Conservation (phyloP, 441 rosid genomes). For the Melastoma candidum region DNA sequence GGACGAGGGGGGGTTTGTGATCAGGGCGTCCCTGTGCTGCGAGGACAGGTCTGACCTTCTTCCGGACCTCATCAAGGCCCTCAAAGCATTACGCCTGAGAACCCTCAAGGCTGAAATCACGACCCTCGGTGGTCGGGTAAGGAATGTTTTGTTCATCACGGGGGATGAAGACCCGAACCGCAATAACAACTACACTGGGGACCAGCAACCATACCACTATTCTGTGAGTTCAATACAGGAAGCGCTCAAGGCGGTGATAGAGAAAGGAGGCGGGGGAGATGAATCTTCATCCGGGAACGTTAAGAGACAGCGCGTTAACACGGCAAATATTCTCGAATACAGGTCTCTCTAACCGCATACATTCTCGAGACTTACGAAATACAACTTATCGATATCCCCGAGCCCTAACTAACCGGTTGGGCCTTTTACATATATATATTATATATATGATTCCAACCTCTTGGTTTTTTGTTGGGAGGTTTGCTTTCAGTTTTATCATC, state of each 20-base stretch:
- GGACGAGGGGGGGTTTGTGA: slow-evolving; percentile 67
- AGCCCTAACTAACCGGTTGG: no score
- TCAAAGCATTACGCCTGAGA: slow-evolving; percentile 64
- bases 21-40: slow-evolving; percentile 87
- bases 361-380: no score
- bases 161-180: slow-evolving; percentile 57
- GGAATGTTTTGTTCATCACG: slow-evolving; percentile 73
- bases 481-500: slow-evolving; percentile 1
- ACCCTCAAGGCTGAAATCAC: slow-evolving; percentile 90
- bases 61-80: slow-evolving; percentile 75
- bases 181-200: slow-evolving; percentile 20
- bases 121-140: slow-evolving; percentile 80
- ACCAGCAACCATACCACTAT: slow-evolving; percentile 37
- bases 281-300: slow-evolving; percentile 65
- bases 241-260: slow-evolving; percentile 85
- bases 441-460: slow-evolving; percentile 8
- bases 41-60: slow-evolving; percentile 85
- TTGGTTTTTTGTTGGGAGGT: slow-evolving; percentile 2
- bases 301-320: slow-evolving; percentile 75
- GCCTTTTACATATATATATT: slow-evolving; percentile 1
- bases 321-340: slow-evolving; percentile 42
- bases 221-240: slow-evolving; percentile 72
- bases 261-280: slow-evolving; percentile 48
- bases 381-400: no score
- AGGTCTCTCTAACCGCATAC: slow-evolving; percentile 37